Conservation (phyloP, 768 basidiomycete species). For the Pisolithus orientalis region DNA sequence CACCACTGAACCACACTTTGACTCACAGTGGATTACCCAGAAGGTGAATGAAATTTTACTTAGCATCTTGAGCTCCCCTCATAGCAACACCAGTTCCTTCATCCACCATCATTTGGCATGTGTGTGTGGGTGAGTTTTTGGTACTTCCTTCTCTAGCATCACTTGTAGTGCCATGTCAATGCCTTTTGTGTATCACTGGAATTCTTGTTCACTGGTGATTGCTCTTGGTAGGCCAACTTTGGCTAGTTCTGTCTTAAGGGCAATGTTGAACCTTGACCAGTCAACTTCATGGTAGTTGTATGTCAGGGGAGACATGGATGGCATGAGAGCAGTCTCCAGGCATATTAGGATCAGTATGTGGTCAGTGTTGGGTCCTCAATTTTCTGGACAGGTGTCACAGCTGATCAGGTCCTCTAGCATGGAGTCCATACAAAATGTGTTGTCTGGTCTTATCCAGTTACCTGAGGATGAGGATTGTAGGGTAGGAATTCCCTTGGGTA, state of each 20-base stretch:
- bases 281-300: slow-evolving; percentile 3
- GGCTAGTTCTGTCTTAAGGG: not conserved
- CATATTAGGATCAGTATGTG: slow-evolving; percentile 8
- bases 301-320: too few relatives aligned
- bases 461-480: slow-evolving; percentile 12
- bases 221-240: not conserved
- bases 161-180: slow-evolving; percentile 2
- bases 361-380: not conserved
- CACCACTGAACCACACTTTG: too few relatives aligned
- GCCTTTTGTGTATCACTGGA: slow-evolving; percentile 4
- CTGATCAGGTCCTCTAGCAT: not conserved
- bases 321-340: not conserved
- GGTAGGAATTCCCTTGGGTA: too few relatives aligned
- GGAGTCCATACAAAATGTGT: slow-evolving; percentile 6
- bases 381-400: not conserved
- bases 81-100: slow-evolving; percentile 16
- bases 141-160: slow-evolving; percentile 14
- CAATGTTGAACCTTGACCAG: slow-evolving; percentile 6
- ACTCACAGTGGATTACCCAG: not conserved
- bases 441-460: slow-evolving; percentile 18
- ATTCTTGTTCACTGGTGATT: not conserved
- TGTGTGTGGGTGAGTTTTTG: slow-evolving; percentile 10
- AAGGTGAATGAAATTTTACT: slow-evolving; percentile 1
- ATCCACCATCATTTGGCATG: slow-evolving; percentile 31
- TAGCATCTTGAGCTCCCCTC: slow-evolving; percentile 6